Base-by-base conservation (phyloP, 1,139 yeast species). In the Sugiyamaella neomexicana region DNA sequence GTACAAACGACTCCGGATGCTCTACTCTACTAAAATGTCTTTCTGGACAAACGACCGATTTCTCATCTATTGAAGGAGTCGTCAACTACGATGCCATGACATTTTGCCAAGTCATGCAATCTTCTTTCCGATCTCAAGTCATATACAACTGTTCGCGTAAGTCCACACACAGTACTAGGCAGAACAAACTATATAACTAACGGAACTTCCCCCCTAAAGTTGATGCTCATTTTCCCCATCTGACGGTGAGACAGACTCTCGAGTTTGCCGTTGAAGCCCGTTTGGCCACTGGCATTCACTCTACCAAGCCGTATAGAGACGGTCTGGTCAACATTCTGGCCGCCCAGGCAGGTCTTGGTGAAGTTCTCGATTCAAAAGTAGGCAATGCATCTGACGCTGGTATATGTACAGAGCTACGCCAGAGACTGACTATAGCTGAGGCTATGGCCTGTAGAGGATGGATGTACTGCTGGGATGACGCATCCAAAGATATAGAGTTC, bases 1-100 rank as follows among this genome's bases (percentile, higher is more conserved):
- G 86, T 52, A 75, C 83, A 61, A 85, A 86, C 8, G 86, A 86
- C 55, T 80, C 86, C n/a, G 86, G 86, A 53, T 81, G 86, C 65
- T 76, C 85, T 2, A 76, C 85, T n/a, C 72, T 82, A 34, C 71
- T 82, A 62, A 79, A 80, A 63, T 71, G 82, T 44, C 59, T 81
- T 43, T 75, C 83, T 52, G 85, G 85, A 58, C 80, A 78, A 60
- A 73, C 72, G 23, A 68, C 68, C 29, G 72, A 71, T 44, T 72
- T 75, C 58, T 69, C 69, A 25, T 68, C 62, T 58, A 72, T 74
- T 15, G 68, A 65, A 44, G 75, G 79, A 64, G 76, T 75, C 20
- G 66, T 80, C 41, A 67, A 71, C 10, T 81, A 79, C 62, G 83
- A 80, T 65, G 82, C 83, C 45, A 64, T 80, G 46, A 63, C 70